Evolutionary conservation across 805 yeast species (phyloP), one percentile per base, ranked within the genome.

Genomic region (Tetrapisispora fleetii): DNA sequence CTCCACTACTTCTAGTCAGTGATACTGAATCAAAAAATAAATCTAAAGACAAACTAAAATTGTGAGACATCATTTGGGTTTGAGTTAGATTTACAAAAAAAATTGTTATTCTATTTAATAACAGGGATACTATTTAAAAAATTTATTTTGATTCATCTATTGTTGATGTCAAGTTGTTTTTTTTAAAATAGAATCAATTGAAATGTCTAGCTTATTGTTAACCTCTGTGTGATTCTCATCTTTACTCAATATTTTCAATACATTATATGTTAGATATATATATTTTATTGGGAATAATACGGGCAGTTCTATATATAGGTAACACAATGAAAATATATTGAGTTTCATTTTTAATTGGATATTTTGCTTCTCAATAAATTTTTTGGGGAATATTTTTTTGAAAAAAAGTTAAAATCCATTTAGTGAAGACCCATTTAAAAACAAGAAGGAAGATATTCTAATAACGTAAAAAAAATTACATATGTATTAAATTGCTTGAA

Each of bases 311-410:
- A 27, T 18, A 40, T 18, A 40, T 27, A 40, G 14, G 13, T 9
- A n/a, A 28, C n/a, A 27, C 10, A n/a, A 3, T n/a, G 3, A 41
- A 30, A 19, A 18, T 16, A 27, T 2, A 19, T 30, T 41, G 44
- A 41, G 46, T 43, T 37, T 36, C 41, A n/a, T 37, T 43, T 43
- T 43, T 35, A 17, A 43, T 37, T 43, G 46, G 40, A 43, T 43
- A 43, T 9, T 43, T 43, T 43, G 13, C 46, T 21, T 18, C 46
- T 35, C 46, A 42, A 21, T 33, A 24, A 2, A 7, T 24, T 21
- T 7, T 24, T 40, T 24, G 28, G 28, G 28, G 28, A 24, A 24
- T 24, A 24, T 24, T 24, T 24, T n/a, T 24, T 24, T 8, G 8
- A 35, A 24, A 43, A 43, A 36, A 33, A 27, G 46, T 37, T 43